These are phyloP conservation scores for Urostyla sp. DNA, from an alignment of 73 alveolate species.

Conservation along the genomic window DNA sequence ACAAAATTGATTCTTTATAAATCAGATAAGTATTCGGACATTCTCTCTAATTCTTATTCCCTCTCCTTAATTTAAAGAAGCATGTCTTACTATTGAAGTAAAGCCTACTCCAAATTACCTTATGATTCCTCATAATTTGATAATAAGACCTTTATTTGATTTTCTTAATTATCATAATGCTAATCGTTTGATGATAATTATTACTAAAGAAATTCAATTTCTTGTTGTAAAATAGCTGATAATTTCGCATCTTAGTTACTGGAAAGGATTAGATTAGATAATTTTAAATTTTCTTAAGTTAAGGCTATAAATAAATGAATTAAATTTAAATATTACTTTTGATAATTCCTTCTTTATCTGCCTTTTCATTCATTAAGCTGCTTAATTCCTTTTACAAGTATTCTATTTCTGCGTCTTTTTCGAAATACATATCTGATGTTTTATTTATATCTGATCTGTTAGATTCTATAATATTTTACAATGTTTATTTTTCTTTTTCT, in stretches of 20 bases:
- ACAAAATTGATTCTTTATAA: conserved; percentile 48
- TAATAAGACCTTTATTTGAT: conserved; percentile 5
- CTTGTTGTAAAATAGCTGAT: conserved; percentile 4
- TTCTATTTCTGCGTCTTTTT: conserved; percentile 48
- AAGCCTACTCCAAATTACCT: not conserved
- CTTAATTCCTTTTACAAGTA: conserved; percentile 25
- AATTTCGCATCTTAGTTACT: conserved; percentile 39
- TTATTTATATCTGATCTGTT: conserved; percentile 9
- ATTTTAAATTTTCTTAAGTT: conserved; percentile 38
- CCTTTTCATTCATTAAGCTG: conserved; percentile 29
- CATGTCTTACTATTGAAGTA: conserved; percentile 30
- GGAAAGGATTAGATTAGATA: conserved; percentile 17
- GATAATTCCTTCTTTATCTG: conserved; percentile 44
- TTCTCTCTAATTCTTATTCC: conserved; percentile 48
- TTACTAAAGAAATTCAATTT: conserved; percentile 17
- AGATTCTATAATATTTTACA: conserved; percentile 9
- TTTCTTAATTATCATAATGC: not conserved
- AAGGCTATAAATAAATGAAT: conserved; percentile 1
- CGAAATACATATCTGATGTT: conserved; percentile 1
- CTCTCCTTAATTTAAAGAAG: conserved; percentile 36
- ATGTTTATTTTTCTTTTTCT: not conserved
- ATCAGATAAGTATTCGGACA: conserved; percentile 43
- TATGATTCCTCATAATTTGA: conserved; percentile 30
- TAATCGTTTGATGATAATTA: not conserved
- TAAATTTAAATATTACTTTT: not conserved